Evolutionary conservation across 1,139 yeast genomes (phyloP).

Genomic region (Pneumocystis wakefieldiae): DNA sequence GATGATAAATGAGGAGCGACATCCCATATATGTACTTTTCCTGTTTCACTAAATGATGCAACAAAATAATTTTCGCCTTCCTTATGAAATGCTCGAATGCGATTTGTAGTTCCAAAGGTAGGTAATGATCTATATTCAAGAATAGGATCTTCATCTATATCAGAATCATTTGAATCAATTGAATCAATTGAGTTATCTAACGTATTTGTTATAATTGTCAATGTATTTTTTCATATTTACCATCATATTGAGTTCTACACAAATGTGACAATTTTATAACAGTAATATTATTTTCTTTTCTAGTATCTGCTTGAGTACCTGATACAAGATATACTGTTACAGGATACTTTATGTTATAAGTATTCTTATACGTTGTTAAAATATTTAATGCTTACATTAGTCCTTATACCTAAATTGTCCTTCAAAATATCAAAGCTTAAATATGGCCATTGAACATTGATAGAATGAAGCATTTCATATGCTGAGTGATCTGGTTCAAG

Average conservation of each 20-base stretch:
- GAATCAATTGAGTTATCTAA: slow-evolving; percentile 23
- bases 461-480: slow-evolving; percentile 90
- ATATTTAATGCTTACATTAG: slow-evolving; percentile 26
- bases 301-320: slow-evolving; percentile 83
- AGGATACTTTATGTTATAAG: slow-evolving; percentile 36
- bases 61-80: slow-evolving; percentile 58
- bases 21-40: slow-evolving; percentile 79
- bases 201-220: background rate
- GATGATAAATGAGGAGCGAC: slow-evolving; percentile 65
- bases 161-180: slow-evolving; percentile 60
- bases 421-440: slow-evolving; percentile 79
- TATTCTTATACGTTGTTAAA: background rate
- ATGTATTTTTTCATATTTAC: slow-evolving; percentile 35
- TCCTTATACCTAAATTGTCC: slow-evolving; percentile 71
- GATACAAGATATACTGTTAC: slow-evolving; percentile 75
- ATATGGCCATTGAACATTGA: slow-evolving; percentile 95
- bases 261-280: slow-evolving; percentile 72
- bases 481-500: slow-evolving; percentile 93
- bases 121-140: slow-evolving; percentile 72
- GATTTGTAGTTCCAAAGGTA: slow-evolving; percentile 69
- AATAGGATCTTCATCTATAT: slow-evolving; percentile 61
- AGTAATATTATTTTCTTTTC: slow-evolving; percentile 75
- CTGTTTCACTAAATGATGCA: slow-evolving; percentile 80
- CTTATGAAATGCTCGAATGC: slow-evolving; percentile 65
- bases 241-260: slow-evolving; percentile 72